Base-by-base conservation (phyloP, 441 rosid genomes). In the Brassica hybrid region DNA sequence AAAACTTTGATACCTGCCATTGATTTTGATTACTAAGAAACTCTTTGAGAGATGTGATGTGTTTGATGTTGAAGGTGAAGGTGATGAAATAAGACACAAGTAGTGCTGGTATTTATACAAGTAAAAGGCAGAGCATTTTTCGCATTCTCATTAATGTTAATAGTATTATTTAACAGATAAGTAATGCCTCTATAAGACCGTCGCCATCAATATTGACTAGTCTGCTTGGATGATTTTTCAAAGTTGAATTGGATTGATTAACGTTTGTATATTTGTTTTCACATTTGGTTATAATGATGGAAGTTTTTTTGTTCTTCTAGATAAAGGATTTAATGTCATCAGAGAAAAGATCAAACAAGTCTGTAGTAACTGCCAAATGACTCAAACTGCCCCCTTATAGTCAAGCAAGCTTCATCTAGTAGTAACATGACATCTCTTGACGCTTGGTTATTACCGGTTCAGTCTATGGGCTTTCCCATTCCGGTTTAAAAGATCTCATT, bases 1-100 rank as follows among this genome's bases (percentile, higher is more conserved):
- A 87, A 85, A 60, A 87, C 80, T 78, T 89, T 92, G 38, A 87
- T 67, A 32, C 63, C 78, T 38, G 85, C 84, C 88, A 88, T 88
- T 78, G 67, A 59, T 67, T 48, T 41, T 30, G 10, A 32, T 65
- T 58, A 27, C 76, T 1, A 52, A 2, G 23, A 71, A 63, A 54
- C 52, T 18, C 17, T 18, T 19, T 41, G 4, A 12, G 65, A 67
- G 65, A 78, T 67, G 60, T 61, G 66, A 25, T 78, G 64, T 67
- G 69, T 67, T 59, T 66, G 81, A 61, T 73, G 78, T 54, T 73
- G 82, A 73, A 17, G 78, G 17, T 73, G 74, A 67, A 73, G 52
- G 70, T 78, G 81, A 62, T 73, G 78, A 68, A 68, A 27, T 52
- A 17, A 67, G 67, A 73, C 74, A 68, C 71, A 62, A 56, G 75